Conservation (phyloP, 805 yeast species). For the Lipomyces orientalis region DNA sequence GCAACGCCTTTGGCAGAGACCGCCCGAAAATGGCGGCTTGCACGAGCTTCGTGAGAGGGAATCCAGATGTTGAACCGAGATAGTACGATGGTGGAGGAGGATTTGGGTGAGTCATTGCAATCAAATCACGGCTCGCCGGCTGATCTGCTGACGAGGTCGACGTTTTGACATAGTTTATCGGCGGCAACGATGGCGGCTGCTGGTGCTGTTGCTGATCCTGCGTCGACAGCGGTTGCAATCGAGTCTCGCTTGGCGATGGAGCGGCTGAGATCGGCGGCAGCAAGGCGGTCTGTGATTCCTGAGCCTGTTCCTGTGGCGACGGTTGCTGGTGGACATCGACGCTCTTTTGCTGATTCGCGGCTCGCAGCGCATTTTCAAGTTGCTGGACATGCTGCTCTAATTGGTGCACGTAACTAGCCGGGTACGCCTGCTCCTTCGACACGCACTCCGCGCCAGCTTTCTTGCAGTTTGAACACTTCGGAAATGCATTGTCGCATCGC, state of each 20-base stretch:
- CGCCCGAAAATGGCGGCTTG: conserved; percentile 35
- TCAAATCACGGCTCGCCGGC: conserved; percentile 28
- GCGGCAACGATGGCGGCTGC: conserved; percentile 19
- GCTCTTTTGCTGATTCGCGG: background rate
- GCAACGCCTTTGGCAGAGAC: conserved; percentile 19
- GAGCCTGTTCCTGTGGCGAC: conserved; percentile 1
- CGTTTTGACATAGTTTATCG: conserved; percentile 29
- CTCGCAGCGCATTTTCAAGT: conserved; percentile 24
- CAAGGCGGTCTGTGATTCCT: background rate
- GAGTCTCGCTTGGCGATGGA: background rate
- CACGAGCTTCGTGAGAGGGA: conserved; percentile 33
- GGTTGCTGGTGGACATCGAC: background rate
- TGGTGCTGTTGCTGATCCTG: conserved; percentile 5
- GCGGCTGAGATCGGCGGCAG: conserved; percentile 3
- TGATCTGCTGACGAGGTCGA: conserved; percentile 19
- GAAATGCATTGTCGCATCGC: conserved; percentile 69
- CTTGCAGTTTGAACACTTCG: conserved; percentile 63
- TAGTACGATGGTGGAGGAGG: conserved; percentile 23
- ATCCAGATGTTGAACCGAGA: conserved; percentile 35
- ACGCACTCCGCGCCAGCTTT: conserved; percentile 75
- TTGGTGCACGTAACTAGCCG: conserved; percentile 34
- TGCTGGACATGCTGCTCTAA: conserved; percentile 30
- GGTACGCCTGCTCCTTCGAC: conserved; percentile 35
- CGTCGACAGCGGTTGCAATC: conserved; percentile 5
- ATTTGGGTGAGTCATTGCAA: conserved; percentile 21